A percentile compares a stretch with the other conserved stretches of the same genome.
Evolutionary conservation across 2,329 filamentous ascomycete species (phyloP).

Genomic region (Cryphonectria japonica): DNA sequence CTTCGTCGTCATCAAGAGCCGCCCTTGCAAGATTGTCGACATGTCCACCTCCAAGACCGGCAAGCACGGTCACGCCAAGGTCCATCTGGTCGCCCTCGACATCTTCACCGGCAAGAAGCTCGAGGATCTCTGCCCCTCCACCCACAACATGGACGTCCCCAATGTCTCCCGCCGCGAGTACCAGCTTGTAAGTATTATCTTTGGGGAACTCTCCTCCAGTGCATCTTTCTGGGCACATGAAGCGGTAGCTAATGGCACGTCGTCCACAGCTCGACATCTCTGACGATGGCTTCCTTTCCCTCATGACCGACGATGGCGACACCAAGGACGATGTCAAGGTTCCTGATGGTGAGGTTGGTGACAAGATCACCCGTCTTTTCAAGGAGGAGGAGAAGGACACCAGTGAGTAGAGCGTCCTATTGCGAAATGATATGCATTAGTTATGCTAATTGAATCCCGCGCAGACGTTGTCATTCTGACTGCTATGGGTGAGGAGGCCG

Average conservation of each 20-base stretch:
- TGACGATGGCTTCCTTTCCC: constrained; percentile 92
- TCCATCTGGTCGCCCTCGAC: constrained; percentile 95
- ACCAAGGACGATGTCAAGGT: constrained; percentile 95
- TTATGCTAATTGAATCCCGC: constrained; percentile 32
- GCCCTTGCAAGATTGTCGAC: constrained; percentile 99
- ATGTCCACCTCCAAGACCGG: constrained; percentile 99
- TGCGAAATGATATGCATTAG: background rate
- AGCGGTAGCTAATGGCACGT: background rate
- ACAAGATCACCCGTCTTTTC: constrained; percentile 84
- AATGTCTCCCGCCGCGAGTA: constrained; percentile 89
- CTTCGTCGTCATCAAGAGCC: constrained; percentile 96
- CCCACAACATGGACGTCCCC: constrained; percentile 97
- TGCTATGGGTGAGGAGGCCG: constrained; percentile 93
- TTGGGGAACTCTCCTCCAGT: too few relatives aligned
- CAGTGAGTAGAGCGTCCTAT: constrained; percentile 65
- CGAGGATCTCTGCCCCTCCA: constrained; percentile 98
- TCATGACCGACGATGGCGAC: constrained; percentile 84
- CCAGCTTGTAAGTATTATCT: constrained; percentile 76
- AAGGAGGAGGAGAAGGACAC: constrained; percentile 84
- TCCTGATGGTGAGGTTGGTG: constrained; percentile 85
- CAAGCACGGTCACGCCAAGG: constrained; percentile 99
- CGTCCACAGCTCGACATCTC: constrained; percentile 79
- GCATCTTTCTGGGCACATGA: background rate
- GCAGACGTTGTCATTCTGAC: constrained; percentile 89
- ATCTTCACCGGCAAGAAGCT: constrained; percentile 99